phyloP scores from a whole-genome alignment of 495 filamentous ascomycete genomes.

The Apiosordaria backusii region DNA sequence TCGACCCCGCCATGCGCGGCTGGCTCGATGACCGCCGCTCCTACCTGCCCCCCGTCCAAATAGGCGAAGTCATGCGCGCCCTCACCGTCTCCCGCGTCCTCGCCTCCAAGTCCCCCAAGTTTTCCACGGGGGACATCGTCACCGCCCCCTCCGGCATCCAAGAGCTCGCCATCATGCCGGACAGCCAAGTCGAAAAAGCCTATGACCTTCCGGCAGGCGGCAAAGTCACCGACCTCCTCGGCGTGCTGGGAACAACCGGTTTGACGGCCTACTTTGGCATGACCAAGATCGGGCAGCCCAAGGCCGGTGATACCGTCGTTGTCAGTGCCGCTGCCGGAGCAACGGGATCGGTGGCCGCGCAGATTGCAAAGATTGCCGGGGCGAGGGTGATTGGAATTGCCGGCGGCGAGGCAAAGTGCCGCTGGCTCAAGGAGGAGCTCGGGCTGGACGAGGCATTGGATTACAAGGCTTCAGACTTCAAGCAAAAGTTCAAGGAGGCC shows the following conservation, averaged over 20 bases:
- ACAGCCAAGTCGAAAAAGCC: constrained; percentile 45
- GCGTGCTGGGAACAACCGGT: constrained; percentile 58
- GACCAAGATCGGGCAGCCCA: constrained; percentile 53
- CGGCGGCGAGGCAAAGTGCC: constrained; percentile 60
- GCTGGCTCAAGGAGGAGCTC: constrained; percentile 55
- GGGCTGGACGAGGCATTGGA: constrained; percentile 65
- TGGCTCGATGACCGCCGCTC: constrained; percentile 67
- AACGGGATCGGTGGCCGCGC: constrained; percentile 63
- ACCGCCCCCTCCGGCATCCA: constrained; percentile 55
- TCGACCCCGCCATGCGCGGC: constrained; percentile 66
- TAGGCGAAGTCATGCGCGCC: constrained; percentile 67
- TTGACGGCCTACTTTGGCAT: constrained; percentile 69
- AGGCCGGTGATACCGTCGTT: constrained; percentile 60
- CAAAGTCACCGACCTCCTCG: constrained; percentile 56
- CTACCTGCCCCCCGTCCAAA: constrained; percentile 63
- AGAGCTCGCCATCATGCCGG: constrained; percentile 55
- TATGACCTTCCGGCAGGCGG: constrained; percentile 47
- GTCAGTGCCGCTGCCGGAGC: constrained; percentile 69
- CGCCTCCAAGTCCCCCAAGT: constrained; percentile 40
- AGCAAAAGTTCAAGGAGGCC: constrained; percentile 52
- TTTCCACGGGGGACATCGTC: constrained; percentile 52
- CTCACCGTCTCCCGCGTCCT: constrained; percentile 52
- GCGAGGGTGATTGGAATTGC: constrained; percentile 60
- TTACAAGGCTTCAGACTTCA: constrained; percentile 60
- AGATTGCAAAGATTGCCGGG: constrained; percentile 66